Evolutionary conservation across 768 basidiomycete species (phyloP).

Genomic region (Boletus reticulatus): DNA sequence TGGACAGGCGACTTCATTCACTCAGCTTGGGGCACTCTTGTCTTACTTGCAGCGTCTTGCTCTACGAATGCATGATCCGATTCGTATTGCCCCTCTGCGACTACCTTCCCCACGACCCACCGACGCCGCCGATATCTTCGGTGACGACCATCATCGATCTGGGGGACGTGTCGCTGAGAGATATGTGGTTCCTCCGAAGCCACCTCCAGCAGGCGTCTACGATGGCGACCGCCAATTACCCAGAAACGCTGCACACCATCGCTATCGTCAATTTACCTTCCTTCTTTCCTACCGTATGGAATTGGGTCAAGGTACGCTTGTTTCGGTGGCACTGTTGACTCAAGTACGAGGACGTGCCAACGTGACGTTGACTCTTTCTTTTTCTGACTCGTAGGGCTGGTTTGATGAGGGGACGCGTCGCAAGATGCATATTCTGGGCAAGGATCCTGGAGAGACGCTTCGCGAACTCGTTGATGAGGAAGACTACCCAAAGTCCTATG

Average conservation of each 20-base stretch:
- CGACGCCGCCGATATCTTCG: conserved; percentile 57
- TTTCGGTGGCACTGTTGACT: not conserved
- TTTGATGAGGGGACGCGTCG: conserved; percentile 76
- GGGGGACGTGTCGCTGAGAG: conserved; percentile 53
- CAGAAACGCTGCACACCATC: conserved; percentile 69
- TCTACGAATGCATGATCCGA: conserved; percentile 65
- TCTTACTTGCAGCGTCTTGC: conserved; percentile 45
- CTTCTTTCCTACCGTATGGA: conserved; percentile 83
- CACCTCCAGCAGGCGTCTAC: conserved; percentile 74
- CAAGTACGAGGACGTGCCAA: no score
- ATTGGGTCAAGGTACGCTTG: conserved; percentile 68
- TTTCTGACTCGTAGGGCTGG: conserved; percentile 49
- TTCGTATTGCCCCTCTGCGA: conserved; percentile 67
- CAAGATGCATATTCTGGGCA: conserved; percentile 75
- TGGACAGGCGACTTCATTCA: no score
- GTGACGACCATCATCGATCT: conserved; percentile 74
- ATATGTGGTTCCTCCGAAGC: conserved; percentile 66
- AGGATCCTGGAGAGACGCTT: conserved; percentile 53
- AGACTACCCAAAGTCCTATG: conserved; percentile 67
- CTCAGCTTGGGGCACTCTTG: not conserved
- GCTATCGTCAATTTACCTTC: conserved; percentile 76
- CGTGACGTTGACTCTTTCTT: not conserved
- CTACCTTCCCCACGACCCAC: conserved; percentile 50
- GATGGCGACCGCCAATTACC: conserved; percentile 80
- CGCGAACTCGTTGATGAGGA: conserved; percentile 44